Conservation (phyloP, 2,329 filamentous ascomycete genomes). For the Westerdykella aurantiaca region DNA sequence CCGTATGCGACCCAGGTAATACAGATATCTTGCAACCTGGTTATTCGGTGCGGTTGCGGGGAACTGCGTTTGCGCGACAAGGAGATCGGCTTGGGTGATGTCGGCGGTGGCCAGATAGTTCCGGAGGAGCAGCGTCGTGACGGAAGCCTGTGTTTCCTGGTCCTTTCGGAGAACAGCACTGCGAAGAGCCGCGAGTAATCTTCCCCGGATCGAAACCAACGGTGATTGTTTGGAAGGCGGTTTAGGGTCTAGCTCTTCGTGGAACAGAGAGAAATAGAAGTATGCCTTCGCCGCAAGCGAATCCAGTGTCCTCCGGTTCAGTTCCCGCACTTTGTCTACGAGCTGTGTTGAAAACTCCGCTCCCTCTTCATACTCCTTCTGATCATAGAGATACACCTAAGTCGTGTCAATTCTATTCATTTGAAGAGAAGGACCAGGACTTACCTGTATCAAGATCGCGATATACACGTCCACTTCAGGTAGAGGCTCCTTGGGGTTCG, state of each 20-base stretch:
- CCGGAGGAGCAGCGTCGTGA: slow-evolving; percentile 88
- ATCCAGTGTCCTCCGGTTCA: slow-evolving; percentile 92
- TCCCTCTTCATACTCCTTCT: slow-evolving; percentile 72
- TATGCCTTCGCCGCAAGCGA: slow-evolving; percentile 92
- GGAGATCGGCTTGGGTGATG: slow-evolving; percentile 90
- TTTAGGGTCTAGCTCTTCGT: slow-evolving; percentile 80
- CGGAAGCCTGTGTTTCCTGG: slow-evolving; percentile 91
- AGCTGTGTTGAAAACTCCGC: slow-evolving; percentile 78
- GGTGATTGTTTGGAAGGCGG: slow-evolving; percentile 85
- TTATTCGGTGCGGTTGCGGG: slow-evolving; percentile 93
- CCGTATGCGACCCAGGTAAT: slow-evolving; percentile 93
- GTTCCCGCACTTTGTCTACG: slow-evolving; percentile 74
- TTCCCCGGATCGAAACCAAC: slow-evolving; percentile 78
- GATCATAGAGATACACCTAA: slow-evolving; percentile 82
- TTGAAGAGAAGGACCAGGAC: slow-evolving; percentile 2
- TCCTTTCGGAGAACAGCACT: slow-evolving; percentile 97
- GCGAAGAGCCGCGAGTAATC: slow-evolving; percentile 78
- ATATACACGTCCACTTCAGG: slow-evolving; percentile 88
- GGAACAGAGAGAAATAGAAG: slow-evolving; percentile 96
- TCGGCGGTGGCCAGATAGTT: slow-evolving; percentile 96
- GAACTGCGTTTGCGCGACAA: slow-evolving; percentile 94
- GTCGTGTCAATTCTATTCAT: background rate
- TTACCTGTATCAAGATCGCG: slow-evolving; percentile 59
- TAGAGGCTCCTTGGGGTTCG: slow-evolving; percentile 64
- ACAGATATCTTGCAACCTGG: slow-evolving; percentile 93